Conservation (phyloP, 176 grass and related monocot genomes). For the Lolium rigidum region DNA sequence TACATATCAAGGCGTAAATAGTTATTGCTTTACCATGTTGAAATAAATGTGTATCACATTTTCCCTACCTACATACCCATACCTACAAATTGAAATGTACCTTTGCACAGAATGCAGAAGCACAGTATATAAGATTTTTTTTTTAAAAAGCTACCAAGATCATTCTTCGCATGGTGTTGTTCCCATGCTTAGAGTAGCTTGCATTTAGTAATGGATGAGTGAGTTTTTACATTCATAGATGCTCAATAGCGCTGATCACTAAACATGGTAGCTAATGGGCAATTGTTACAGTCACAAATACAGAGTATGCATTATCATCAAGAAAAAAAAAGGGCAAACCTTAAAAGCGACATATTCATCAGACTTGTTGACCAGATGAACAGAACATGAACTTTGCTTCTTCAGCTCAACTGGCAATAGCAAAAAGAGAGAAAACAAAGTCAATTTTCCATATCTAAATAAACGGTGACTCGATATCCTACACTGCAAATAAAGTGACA, state of each 20-base stretch:
- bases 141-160: background rate
- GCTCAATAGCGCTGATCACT: background rate
- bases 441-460: conserved; percentile 27
- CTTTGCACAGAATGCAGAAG: background rate
- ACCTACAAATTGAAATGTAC: background rate
- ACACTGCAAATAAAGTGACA: background rate
- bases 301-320: background rate
- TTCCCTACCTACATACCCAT: background rate
- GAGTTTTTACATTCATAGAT: background rate
- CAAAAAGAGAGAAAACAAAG: background rate
- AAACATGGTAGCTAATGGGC: background rate
- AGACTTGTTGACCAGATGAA: conserved; percentile 85
- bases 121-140: background rate
- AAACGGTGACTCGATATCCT: background rate
- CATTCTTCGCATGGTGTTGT: background rate
- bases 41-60: background rate
- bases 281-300: background rate
- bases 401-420: conserved; percentile 90
- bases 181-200: background rate
- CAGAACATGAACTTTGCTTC: conserved; percentile 90
- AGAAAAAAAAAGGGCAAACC: conserved; percentile 51
- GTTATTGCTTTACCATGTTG: background rate
- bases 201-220: background rate
- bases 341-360: conserved; percentile 91
- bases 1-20: conserved; percentile 14